Base-by-base conservation (phyloP, 2,329 filamentous ascomycete genomes). In the Paecilomyces fulvus region DNA sequence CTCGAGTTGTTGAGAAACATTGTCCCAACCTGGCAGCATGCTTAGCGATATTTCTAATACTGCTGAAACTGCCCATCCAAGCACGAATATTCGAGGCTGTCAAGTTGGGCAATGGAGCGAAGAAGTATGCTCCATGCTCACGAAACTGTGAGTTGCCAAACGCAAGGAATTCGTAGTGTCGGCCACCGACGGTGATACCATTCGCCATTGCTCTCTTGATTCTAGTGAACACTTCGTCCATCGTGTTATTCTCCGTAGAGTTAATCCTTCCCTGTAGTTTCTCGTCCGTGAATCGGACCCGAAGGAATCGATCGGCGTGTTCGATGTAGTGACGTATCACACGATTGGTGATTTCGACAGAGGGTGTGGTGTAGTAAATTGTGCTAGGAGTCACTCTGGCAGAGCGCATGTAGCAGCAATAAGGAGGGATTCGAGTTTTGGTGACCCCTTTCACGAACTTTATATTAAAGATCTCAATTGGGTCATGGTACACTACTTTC, bases 141-240 rank as follows among this genome's bases (percentile, higher is more conserved):
- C 92, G 84, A 58, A 99, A 89, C 65, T 99, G 94, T 0, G 94
- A 96, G 70, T 94, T 97, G 0, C 94, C 92, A 73, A 92, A 96
- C 0, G 92, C 94, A 25, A 99, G 82, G 61, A 97, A 97, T 63
- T 92, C 83, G 70, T 91, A 99, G 57, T 84, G 83, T 7, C 90
- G 85, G 60, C 87, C 88, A 3, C 90, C 94, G 52, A 99, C 85
- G 0, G 79, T 79, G 61, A 99, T 92, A 0, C 94, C 94, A 55
- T 94, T 83, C 49, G 75, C 79, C 66, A 97, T 76, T 0, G 87
- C 82, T 51, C 87, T 81, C 60, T 84, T 83, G 20, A 96, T 80
- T 11, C 90, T 83, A 25, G 83, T 83, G 70, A 89, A 96, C 0
- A 96, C 69, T 55, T 88, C 83, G 57, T 90, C 81, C 60, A 87